A percentile compares a stretch with the other conserved stretches of the same genome.
Evolutionary conservation across 1,284 basidiomycete genomes (phyloP).

Genomic region (Meira miltonrushii): DNA sequence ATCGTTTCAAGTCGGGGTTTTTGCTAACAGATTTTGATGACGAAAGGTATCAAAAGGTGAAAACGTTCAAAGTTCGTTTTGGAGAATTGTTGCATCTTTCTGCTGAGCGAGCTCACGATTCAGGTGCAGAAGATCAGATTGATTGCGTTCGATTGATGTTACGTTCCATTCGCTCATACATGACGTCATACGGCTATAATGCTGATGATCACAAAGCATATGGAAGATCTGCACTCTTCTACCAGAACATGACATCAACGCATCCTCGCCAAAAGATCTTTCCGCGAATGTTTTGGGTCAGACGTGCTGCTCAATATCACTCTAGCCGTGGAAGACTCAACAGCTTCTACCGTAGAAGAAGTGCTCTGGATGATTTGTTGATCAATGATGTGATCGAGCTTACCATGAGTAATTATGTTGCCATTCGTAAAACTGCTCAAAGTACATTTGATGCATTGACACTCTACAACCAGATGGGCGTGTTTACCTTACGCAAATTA

Average conservation of each 20-base stretch:
- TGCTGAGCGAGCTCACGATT: constrained; percentile 58
- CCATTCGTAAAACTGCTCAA: constrained; percentile 64
- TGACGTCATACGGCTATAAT: constrained; percentile 45
- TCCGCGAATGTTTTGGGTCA: constrained; percentile 69
- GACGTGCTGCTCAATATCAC: constrained; percentile 66
- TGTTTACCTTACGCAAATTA: constrained; percentile 63
- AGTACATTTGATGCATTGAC: constrained; percentile 65
- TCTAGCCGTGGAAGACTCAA: constrained; percentile 67
- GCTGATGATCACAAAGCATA: constrained; percentile 49
- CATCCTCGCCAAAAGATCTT: constrained; percentile 70
- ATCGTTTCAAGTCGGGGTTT: constrained; percentile 61
- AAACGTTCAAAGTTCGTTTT: constrained; percentile 63
- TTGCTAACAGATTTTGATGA: constrained; percentile 70
- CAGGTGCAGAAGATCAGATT: constrained; percentile 77
- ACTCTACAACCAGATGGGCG: constrained; percentile 75
- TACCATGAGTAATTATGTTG: constrained; percentile 59
- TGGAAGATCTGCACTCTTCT: constrained; percentile 33
- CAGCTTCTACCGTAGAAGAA: constrained; percentile 72
- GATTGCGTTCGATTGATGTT: constrained; percentile 68
- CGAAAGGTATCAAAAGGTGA: constrained; percentile 66
- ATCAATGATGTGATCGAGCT: constrained; percentile 74
- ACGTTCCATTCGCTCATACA: constrained; percentile 42
- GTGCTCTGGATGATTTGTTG: constrained; percentile 72
- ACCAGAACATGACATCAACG: constrained; percentile 56
- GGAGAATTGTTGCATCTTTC: constrained; percentile 69